Conservation (phyloP, 1,284 basidiomycete genomes). For the Gomphus bonarii region DNA sequence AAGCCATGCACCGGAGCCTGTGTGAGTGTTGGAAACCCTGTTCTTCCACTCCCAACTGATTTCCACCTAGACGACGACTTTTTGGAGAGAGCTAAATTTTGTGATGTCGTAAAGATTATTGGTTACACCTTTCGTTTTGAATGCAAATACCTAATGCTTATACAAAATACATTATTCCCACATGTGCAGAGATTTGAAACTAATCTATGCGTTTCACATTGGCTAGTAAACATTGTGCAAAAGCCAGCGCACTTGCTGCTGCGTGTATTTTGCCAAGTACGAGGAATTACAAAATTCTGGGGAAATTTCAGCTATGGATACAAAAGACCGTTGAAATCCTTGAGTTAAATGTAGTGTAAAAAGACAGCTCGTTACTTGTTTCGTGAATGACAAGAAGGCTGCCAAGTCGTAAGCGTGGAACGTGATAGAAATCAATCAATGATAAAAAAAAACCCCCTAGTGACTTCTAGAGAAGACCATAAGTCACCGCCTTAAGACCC, state of each 20-base stretch:
- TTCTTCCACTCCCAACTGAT: not conserved
- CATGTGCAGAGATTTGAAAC: not conserved
- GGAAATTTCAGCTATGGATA: slow-evolving; percentile 11
- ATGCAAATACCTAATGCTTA: not conserved
- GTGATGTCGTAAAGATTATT: not conserved
- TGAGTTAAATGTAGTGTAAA: slow-evolving; percentile 1
- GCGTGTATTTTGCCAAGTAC: slow-evolving; percentile 12
- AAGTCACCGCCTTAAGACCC: not conserved
- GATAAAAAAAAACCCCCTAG: not conserved
- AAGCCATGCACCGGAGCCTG: slow-evolving; percentile 6
- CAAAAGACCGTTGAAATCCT: not conserved
- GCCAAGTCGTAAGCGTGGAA: slow-evolving; percentile 9
- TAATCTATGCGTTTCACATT: not conserved
- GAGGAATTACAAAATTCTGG: slow-evolving; percentile 10
- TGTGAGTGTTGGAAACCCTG: slow-evolving; percentile 1
- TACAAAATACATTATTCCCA: not conserved
- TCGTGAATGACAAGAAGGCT: slow-evolving; percentile 12
- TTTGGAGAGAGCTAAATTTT: slow-evolving; percentile 8
- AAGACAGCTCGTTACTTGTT: slow-evolving; percentile 12
- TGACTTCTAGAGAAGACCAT: not conserved
- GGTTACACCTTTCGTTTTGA: not conserved
- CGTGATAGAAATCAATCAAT: not conserved
- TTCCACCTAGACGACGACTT: slow-evolving; percentile 1
- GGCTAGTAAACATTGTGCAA: not conserved
- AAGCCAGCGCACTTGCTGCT: slow-evolving; percentile 11